Conservation (phyloP, 352 stramenopile species). For the Globisporangium barbulae region DNA sequence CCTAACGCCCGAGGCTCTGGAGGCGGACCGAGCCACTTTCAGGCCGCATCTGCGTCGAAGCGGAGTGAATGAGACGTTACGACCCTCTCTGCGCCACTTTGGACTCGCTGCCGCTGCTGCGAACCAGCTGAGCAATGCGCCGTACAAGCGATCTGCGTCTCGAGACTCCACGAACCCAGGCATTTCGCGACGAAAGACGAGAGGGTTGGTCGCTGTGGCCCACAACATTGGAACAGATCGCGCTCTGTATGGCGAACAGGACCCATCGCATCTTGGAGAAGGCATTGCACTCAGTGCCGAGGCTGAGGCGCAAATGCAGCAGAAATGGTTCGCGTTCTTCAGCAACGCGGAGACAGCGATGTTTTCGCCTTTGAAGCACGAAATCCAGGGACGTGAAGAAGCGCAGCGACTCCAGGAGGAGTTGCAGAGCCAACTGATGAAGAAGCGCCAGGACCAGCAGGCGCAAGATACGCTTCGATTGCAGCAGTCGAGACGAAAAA, state of each 20-base stretch:
- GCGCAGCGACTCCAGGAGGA: constrained; percentile 45
- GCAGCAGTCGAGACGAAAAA: constrained; percentile 26
- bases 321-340: constrained; percentile 66
- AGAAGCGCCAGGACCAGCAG: constrained; percentile 64
- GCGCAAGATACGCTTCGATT: constrained; percentile 41
- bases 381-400: constrained; percentile 38
- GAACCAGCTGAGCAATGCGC: neutral
- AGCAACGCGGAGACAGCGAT: constrained; percentile 44
- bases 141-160: neutral
- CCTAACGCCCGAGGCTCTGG: constrained; percentile 8
- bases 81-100: constrained; percentile 8
- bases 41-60: neutral
- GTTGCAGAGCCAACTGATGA: constrained; percentile 45
- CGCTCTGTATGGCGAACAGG: constrained; percentile 38
- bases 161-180: neutral
- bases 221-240: constrained; percentile 36
- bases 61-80: neutral
- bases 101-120: constrained; percentile 9
- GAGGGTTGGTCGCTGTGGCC: neutral
- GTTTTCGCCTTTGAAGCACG: constrained; percentile 48
- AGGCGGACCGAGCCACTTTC: constrained; percentile 14
- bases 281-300: constrained; percentile 53
- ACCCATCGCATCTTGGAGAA: constrained; percentile 32
- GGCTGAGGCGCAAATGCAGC: constrained; percentile 40
- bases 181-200: neutral